Evolutionary conservation across 139 green algal species (phyloP), one percentile per base, ranked within the genome.

Genomic region (Tetraselmis chui): DNA sequence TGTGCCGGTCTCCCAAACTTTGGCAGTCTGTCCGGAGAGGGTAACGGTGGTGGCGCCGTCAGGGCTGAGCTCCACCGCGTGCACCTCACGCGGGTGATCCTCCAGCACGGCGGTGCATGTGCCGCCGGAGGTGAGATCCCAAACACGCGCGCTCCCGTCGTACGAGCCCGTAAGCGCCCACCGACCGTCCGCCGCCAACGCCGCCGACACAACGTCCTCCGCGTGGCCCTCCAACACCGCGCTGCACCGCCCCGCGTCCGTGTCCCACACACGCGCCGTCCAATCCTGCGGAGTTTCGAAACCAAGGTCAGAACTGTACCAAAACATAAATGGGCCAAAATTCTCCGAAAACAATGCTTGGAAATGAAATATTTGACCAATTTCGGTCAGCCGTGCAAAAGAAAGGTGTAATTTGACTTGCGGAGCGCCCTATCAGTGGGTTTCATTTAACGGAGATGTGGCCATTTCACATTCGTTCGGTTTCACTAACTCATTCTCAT

Each of bases 171-270:
- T 91, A 22, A 90, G 83, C 0, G 85, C 89, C 90, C 89, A 92
- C 28, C 87, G 86, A 81, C 81, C 81, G 2, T 0, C 2, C 59
- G 0, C 31, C n/a, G 27, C 32, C 1, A n/a, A n/a, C 30, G 82
- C 24, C 26, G 80, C 76, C 24, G 74, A 79, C 32, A 76, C 81
- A 24, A 96, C 86, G 28, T 89, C 83, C 22, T 81, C 89, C 0
- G 78, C 85, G 88, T 97, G 93, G 0, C 93, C 93, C 77, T 94
- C 88, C 80, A 96, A 85, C 30, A 88, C 5, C 78, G 75, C 59
- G 28, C 85, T 32, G 22, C 84, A 32, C 25, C 83, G 59, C 1
- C 89, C 88, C 23, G 77, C 81, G 18, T 81, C 76, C 0, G 83
- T 67, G 45, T 67, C 45, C 45, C 45, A 67, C 45, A 67, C 45